Evolutionary conservation across 768 basidiomycete species (phyloP).

Genomic region (Mycena latifolia): DNA sequence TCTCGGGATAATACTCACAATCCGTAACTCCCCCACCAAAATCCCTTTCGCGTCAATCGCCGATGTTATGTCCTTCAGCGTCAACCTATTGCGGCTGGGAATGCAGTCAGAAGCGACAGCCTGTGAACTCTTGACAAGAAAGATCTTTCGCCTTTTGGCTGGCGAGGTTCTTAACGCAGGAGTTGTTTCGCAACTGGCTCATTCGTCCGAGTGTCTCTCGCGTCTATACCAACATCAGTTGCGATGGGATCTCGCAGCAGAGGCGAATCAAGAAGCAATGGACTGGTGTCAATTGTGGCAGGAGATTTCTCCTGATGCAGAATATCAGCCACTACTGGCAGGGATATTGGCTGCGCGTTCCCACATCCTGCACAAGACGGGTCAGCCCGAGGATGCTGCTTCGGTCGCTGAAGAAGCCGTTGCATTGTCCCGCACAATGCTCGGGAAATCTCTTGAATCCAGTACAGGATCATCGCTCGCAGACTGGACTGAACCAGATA

Average conservation of each 20-base stretch:
- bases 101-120: neutral
- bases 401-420: conserved; percentile 11
- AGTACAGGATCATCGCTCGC: neutral
- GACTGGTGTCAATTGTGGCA: neutral
- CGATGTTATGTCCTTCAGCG: neutral
- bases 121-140: neutral
- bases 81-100: neutral
- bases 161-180: too few species aligned
- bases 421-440: neutral
- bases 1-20: too few species aligned
- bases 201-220: neutral
- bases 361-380: neutral
- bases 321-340: neutral
- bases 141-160: neutral
- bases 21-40: neutral
- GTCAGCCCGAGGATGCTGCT: neutral
- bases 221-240: neutral
- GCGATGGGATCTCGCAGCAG: conserved; percentile 1
- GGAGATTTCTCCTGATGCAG: neutral
- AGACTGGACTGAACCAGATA: neutral
- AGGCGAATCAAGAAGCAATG: neutral
- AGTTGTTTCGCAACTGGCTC: neutral
- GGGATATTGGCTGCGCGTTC: neutral
- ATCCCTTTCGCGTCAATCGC: neutral
- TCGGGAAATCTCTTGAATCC: too few species aligned